Conservation (phyloP, 257 asterid genomes). For the Paulownia fortunei region DNA sequence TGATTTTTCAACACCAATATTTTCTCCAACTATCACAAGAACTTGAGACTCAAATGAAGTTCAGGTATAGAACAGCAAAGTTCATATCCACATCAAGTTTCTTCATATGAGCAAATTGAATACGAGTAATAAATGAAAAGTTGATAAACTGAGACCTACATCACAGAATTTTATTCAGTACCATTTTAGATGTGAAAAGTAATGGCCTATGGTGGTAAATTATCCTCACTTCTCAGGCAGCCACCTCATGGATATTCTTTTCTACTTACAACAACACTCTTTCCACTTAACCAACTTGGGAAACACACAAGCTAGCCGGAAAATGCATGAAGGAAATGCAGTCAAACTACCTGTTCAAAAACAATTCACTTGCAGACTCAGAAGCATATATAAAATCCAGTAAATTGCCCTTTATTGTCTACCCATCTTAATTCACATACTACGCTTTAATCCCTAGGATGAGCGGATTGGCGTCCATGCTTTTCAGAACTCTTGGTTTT, state of each 20-base stretch:
- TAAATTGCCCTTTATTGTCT: neutral
- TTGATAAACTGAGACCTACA: neutral
- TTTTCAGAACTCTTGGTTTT: neutral
- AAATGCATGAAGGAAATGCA: neutral
- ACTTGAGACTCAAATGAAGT: neutral
- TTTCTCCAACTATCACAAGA: neutral
- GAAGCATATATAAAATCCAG: neutral
- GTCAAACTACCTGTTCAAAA: neutral
- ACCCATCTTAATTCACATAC: neutral
- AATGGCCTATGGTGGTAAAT: constrained; percentile 8
- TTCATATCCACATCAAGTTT: too few relatives aligned
- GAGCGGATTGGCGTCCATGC: neutral
- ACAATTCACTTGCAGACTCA: neutral
- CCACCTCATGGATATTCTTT: neutral
- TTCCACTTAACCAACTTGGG: constrained; percentile 15
- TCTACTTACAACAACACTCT: neutral
- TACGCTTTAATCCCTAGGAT: neutral
- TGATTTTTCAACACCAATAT: neutral
- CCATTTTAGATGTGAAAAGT: neutral
- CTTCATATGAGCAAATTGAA: too few relatives aligned
- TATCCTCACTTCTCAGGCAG: constrained; percentile 8
- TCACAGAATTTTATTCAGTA: neutral
- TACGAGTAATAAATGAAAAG: neutral
- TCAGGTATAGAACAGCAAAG: neutral
- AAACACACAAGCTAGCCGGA: neutral